Percentiles rank a stretch among this genome's conserved stretches.
These are phyloP conservation scores for Pythium sukuiense DNA, from an alignment of 352 stramenopile species.

Conservation along the genomic window DNA sequence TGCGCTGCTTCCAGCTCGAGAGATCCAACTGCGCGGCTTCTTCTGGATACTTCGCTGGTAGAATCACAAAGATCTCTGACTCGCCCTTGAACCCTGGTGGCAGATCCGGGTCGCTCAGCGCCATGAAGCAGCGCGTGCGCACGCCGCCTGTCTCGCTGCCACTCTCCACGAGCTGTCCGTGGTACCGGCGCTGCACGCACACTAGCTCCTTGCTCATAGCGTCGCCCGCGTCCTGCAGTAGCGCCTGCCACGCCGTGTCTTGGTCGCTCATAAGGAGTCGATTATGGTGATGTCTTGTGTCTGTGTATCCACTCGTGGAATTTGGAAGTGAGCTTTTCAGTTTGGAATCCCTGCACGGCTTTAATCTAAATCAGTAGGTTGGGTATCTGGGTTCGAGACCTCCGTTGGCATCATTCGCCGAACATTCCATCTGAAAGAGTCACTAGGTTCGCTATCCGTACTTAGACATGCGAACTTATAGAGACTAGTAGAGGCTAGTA, in stretches of 20 bases:
- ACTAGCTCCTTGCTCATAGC: constrained; percentile 54
- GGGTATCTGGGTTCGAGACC: neutral
- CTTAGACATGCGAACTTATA: too few species aligned
- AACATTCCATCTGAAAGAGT: constrained; percentile 12
- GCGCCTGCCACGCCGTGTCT: constrained; percentile 10
- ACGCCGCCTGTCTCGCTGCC: neutral
- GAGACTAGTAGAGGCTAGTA: too few species aligned
- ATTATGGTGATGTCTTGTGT: too few species aligned
- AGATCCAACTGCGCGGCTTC: constrained; percentile 54
- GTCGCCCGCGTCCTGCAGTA: constrained; percentile 21
- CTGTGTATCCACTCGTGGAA: neutral
- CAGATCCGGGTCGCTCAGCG: constrained; percentile 65
- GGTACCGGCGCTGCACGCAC: constrained; percentile 64
- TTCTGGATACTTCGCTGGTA: constrained; percentile 56
- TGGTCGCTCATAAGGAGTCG: neutral
- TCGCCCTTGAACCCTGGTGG: constrained; percentile 51
- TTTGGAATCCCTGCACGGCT: too few species aligned
- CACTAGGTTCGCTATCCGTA: too few species aligned
- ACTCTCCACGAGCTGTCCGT: constrained; percentile 31
- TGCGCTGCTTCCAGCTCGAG: constrained; percentile 43
- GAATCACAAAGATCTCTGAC: constrained; percentile 49
- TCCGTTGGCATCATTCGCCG: neutral
- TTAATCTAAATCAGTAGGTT: constrained; percentile 21
- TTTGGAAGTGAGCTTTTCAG: neutral
- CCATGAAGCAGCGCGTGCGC: constrained; percentile 48